Conservation (phyloP, 1,139 yeast genomes). For the Insectozyma bohioensis region DNA sequence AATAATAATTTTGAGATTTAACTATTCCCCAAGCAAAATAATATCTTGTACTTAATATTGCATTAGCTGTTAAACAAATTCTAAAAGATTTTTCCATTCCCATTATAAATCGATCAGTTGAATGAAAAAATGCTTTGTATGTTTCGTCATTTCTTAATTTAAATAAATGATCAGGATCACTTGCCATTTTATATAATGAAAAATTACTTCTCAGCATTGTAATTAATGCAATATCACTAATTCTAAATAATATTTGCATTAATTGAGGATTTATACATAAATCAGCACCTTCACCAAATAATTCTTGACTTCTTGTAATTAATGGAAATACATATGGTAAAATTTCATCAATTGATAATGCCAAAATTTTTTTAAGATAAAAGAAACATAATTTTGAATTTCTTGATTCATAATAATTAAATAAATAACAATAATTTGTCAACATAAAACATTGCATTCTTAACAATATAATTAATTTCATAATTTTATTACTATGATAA, state of each 20-base stretch:
- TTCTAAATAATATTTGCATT: conserved; percentile 35
- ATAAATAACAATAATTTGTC: conserved; percentile 33
- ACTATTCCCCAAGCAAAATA: conserved; percentile 51
- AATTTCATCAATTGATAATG: conserved; percentile 28
- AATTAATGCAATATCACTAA: conserved; percentile 33
- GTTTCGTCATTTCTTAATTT: conserved; percentile 16
- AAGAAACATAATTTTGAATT: conserved; percentile 24
- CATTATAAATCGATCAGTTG: conserved; percentile 25
- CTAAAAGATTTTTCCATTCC: conserved; percentile 32
- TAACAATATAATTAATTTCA: conserved; percentile 31
- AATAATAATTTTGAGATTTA: conserved; percentile 36
- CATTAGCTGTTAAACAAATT: conserved; percentile 29
- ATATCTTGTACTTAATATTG: conserved; percentile 39
- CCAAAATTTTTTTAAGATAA: conserved; percentile 29
- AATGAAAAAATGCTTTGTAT: conserved; percentile 19
- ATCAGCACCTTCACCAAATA: conserved; percentile 31
- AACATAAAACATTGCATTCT: conserved; percentile 28
- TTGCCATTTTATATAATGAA: conserved; percentile 16
- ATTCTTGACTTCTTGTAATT: conserved; percentile 21
- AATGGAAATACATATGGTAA: conserved; percentile 37
- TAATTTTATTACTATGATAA: conserved; percentile 32
- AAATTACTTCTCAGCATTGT: conserved; percentile 29
- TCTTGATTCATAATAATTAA: conserved; percentile 30
- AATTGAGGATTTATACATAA: conserved; percentile 41
- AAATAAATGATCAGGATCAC: conserved; percentile 17